Evolutionary conservation across 2,329 filamentous ascomycete species (phyloP).

Genomic region (Alternaria tenuissima): DNA sequence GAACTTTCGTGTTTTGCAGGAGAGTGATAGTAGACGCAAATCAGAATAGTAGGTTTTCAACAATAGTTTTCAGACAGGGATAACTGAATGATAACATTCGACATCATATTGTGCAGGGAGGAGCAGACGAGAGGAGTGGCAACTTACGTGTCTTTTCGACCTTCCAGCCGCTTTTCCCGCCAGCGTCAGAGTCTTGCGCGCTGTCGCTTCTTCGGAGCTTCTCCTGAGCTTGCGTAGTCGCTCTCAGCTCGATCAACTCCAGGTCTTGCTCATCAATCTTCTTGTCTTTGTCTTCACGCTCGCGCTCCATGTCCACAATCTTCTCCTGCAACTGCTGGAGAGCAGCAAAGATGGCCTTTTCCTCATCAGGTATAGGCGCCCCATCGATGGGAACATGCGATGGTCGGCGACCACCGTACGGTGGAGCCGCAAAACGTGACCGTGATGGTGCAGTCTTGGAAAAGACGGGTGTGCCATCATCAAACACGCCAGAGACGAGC

Average conservation of each 20-base stretch:
- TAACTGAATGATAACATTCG: slow-evolving; percentile 70
- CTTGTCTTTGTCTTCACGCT: slow-evolving; percentile 61
- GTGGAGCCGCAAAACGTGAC: slow-evolving; percentile 64
- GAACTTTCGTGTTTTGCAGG: accelerated
- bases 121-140: slow-evolving; percentile 16
- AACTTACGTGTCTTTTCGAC: slow-evolving; percentile 66
- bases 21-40: slow-evolving; percentile 63
- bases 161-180: slow-evolving; percentile 48
- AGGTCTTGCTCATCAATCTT: slow-evolving; percentile 61
- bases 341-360: slow-evolving; percentile 69
- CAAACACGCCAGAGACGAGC: slow-evolving; percentile 66
- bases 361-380: slow-evolving; percentile 66
- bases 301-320: slow-evolving; percentile 63
- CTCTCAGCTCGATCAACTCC: slow-evolving; percentile 61
- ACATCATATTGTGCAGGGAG: slow-evolving; percentile 62
- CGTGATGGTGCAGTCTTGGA: slow-evolving; percentile 59
- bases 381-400: slow-evolving; percentile 60
- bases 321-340: slow-evolving; percentile 67
- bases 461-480: slow-evolving; percentile 66
- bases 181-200: slow-evolving; percentile 58
- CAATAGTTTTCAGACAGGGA: slow-evolving; percentile 92
- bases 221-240: slow-evolving; percentile 55
- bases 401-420: slow-evolving; percentile 37
- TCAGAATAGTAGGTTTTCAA: slow-evolving; percentile 82
- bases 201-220: slow-evolving; percentile 56